Base-by-base conservation (phyloP, 2,329 filamentous ascomycete species). In the Bipolaris cookei region DNA sequence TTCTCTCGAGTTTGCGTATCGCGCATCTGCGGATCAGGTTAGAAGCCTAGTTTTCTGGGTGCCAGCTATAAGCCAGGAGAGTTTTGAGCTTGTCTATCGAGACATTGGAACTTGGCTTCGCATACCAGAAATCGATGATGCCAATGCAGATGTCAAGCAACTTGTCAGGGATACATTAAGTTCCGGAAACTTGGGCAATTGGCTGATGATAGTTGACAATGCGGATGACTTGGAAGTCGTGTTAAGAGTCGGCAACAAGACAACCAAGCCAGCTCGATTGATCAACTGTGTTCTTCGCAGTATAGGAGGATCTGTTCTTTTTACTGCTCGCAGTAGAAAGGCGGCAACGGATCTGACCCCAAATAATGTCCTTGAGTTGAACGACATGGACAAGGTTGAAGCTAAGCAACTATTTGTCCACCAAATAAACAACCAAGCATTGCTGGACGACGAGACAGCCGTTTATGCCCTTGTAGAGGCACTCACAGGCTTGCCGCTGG, bases 201-300 rank as follows among this genome's bases (percentile, higher is more conserved):
- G 78, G 80, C 65, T 82, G 1, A 53, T 82, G 38, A 66, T 83
- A 37, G 48, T 82, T n/a, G 79, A 83, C 51, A 82, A 81, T 47
- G 77, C 76, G 11, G 78, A 82, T 51, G 77, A 82, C 53, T 45
- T 46, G 3, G 54, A 72, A 1, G 53, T 79, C 2, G 51, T 78
- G 0, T 67, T 72, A 37, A 61, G 61, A 20, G 8, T 54, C 1
- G 28, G 16, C 16, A 38, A 38, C 7, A n/a, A 38, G 2, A 18
- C 37, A n/a, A 28, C 32, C 37, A 41, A 20, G 5, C 35, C 58
- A 5, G 8, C 51, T 4, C 54, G 51, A 48, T 59, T 77, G 2
- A 39, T 30, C 1, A 50, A 72, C 4, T 70, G 70, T 58, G 60
- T 80, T 5, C 78, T 76, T 37, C 67, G 53, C 34, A 72, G 62